phyloP scores from a whole-genome alignment of 495 filamentous ascomycete genomes.

The Aspergillus panamensis region DNA sequence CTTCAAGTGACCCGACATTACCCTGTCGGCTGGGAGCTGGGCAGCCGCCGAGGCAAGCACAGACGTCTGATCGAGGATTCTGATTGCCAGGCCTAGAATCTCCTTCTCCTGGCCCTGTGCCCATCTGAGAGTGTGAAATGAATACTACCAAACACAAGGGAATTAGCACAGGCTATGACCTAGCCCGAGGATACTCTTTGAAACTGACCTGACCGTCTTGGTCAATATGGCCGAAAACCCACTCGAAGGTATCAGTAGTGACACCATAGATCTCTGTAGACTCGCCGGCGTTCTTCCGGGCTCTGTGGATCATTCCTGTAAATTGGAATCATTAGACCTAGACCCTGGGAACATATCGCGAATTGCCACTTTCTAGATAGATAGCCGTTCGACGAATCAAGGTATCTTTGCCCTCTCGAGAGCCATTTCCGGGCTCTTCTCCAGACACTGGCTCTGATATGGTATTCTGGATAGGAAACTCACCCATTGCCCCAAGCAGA shows the following conservation, averaged over 20 bases:
- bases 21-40: not conserved
- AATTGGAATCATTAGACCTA: no score
- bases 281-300: not conserved
- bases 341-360: no score
- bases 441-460: not conserved
- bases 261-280: not conserved
- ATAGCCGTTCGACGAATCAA: not conserved
- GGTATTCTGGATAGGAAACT: not conserved
- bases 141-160: not conserved
- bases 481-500: not conserved
- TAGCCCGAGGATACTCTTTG: not conserved
- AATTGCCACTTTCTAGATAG: not conserved
- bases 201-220: not conserved
- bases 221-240: not conserved
- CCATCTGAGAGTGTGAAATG: not conserved
- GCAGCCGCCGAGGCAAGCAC: not conserved
- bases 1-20: no score
- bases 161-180: not conserved
- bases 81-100: not conserved
- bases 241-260: not conserved
- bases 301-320: not conserved
- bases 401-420: no score
- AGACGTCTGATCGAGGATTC: not conserved
- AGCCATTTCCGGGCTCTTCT: no score
- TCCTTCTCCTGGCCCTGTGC: not conserved